Evolutionary conservation across 257 asterid genomes (phyloP).

Genomic region (Thymus mandschuricus): DNA sequence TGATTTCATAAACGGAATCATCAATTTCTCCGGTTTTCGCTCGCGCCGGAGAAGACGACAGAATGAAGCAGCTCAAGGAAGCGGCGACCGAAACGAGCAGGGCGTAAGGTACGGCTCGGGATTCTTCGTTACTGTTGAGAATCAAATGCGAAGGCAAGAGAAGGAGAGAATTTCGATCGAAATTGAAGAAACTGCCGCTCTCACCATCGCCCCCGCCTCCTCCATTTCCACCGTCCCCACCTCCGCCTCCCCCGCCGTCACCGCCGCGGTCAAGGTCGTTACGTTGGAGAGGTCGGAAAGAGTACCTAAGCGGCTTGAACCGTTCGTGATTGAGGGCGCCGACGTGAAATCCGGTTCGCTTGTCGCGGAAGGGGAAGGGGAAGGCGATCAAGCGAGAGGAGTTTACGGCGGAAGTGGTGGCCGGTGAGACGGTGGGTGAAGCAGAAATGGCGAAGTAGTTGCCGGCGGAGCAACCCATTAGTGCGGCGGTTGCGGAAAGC

Average conservation of each 20-base stretch:
- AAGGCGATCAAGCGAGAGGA: constrained; percentile 24
- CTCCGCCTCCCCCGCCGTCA: constrained; percentile 12
- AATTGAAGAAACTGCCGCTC: constrained; percentile 49
- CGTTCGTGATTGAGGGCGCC: constrained; percentile 18
- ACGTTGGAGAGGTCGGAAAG: constrained; percentile 26
- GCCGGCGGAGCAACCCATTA: constrained; percentile 60
- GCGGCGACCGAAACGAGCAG: constrained; percentile 46
- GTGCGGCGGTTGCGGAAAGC: constrained; percentile 30
- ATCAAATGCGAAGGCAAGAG: constrained; percentile 36
- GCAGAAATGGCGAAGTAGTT: constrained; percentile 31
- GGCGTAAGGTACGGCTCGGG: constrained; percentile 25
- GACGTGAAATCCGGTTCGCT: constrained; percentile 23
- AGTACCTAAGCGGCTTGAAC: constrained; percentile 38
- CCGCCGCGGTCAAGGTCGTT: background rate
- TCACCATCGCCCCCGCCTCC: constrained; percentile 46
- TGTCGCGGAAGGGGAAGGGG: constrained; percentile 30
- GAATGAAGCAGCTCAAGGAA: constrained; percentile 42
- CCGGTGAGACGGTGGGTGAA: constrained; percentile 28
- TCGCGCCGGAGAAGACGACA: constrained; percentile 55
- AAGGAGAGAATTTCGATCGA: constrained; percentile 33
- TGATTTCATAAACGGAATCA: constrained; percentile 60
- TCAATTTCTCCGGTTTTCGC: constrained; percentile 51
- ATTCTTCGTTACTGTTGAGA: constrained; percentile 29
- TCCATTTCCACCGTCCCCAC: constrained; percentile 43
- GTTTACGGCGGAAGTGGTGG: constrained; percentile 33